Conservation (phyloP, 2,329 filamentous ascomycete genomes). For the Elsinoe fawcettii region DNA sequence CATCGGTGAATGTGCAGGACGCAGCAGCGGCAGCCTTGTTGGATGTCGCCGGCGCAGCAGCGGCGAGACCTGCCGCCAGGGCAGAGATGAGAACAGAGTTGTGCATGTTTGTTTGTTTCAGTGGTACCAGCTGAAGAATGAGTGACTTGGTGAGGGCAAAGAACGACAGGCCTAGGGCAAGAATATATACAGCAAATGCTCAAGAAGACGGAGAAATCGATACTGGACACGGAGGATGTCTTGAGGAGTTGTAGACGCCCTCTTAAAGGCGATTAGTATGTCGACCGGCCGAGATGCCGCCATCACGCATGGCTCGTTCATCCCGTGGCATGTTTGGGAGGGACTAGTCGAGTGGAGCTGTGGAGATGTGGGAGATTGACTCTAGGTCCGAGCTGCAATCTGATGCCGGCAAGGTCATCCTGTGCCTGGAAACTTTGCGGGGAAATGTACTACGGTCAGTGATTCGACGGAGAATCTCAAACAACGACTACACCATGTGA, state of each 20-base stretch:
- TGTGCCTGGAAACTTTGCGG: constrained; percentile 6
- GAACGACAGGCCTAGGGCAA: not conserved
- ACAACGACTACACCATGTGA: not conserved
- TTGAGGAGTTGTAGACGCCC: not conserved
- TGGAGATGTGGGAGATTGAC: constrained; percentile 9
- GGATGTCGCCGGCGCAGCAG: constrained; percentile 15
- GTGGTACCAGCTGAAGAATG: constrained; percentile 13
- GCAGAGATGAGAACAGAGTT: constrained; percentile 17
- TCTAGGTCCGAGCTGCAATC: not conserved
- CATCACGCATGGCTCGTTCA: not conserved
- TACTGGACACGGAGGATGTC: not conserved
- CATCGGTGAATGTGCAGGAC: constrained; percentile 20
- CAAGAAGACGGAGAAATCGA: constrained; percentile 12
- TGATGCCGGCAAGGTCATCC: constrained; percentile 4
- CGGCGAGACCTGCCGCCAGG: constrained; percentile 15
- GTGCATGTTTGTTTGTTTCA: constrained; percentile 13
- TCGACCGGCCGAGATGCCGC: not conserved
- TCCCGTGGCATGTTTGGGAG: not conserved
- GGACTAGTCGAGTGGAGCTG: constrained; percentile 6
- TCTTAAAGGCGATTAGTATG: constrained; percentile 5
- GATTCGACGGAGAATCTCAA: constrained; percentile 13
- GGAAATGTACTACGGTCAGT: not conserved
- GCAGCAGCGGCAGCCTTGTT: constrained; percentile 5
- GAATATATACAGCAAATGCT: constrained; percentile 7
- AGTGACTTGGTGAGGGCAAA: constrained; percentile 16